Conservation (phyloP, 228 moss, liverwort and hornwort genomes). For the Sphagnum fallax region DNA sequence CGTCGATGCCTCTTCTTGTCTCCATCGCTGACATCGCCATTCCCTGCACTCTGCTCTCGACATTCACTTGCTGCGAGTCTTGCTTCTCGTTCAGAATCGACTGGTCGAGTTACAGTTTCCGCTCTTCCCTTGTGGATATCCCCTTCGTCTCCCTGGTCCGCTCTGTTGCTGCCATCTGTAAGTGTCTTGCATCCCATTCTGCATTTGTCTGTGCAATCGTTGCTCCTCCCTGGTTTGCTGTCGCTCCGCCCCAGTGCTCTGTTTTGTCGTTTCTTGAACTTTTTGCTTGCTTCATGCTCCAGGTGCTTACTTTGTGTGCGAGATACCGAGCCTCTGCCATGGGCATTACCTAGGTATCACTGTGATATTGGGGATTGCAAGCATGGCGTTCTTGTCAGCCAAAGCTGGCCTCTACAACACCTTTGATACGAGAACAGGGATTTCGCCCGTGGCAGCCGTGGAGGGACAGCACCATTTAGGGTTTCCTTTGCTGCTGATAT, state of each 20-base stretch:
- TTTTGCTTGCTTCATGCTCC: background rate
- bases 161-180: slow-evolving; percentile 41
- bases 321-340: slow-evolving; percentile 41
- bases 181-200: background rate
- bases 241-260: too few relatives aligned
- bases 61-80: slow-evolving; percentile 39
- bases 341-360: slow-evolving; percentile 38
- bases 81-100: slow-evolving; percentile 49
- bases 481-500: slow-evolving; percentile 30
- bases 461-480: slow-evolving; percentile 7
- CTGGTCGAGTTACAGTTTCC: slow-evolving; percentile 49
- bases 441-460: slow-evolving; percentile 16
- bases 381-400: slow-evolving; percentile 28
- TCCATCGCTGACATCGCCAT: slow-evolving; percentile 31
- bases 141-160: slow-evolving; percentile 48
- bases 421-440: background rate
- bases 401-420: slow-evolving; percentile 16
- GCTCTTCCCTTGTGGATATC: slow-evolving; percentile 40
- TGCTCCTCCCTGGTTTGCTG: too few relatives aligned
- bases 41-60: slow-evolving; percentile 16
- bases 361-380: slow-evolving; percentile 30
- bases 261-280: too few relatives aligned
- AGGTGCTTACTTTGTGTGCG: slow-evolving; percentile 43
- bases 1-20: slow-evolving; percentile 45
- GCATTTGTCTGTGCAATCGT: too few relatives aligned